Base-by-base conservation (phyloP, 129 eudicot species). In the Deinandra increscens region DNA sequence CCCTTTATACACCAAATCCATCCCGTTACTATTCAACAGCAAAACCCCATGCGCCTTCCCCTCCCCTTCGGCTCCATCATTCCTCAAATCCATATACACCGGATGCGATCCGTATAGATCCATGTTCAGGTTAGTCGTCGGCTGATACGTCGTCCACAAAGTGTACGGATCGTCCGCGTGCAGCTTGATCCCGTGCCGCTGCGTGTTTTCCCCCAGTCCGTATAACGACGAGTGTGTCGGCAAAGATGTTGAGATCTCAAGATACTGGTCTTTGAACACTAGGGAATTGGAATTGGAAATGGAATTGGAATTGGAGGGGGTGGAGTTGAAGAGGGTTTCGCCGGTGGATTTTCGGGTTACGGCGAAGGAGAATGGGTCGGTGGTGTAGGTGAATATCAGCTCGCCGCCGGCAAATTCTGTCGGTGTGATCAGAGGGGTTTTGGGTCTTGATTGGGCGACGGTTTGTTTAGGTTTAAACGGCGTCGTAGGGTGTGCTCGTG, bases 31-130 rank as follows among this genome's bases (percentile, higher is more conserved):
- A 53, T 94, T 94, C 82, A 94, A 19, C 83, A 94, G 55, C 76
- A 94, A 59, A 37, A 94, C 99, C 14, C 84, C 97, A 79, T 94
- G 99, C 3, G 89, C 91, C 20, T 26, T 69, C 3, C 80, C 82
- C 75, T 70, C 71, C 45, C 92, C 96, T 0, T 78, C 82, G 67
- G 74, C 82, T n/a, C n/a, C n/a, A n/a, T n/a, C n/a, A 64, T 86
- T 86, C 76, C 99, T 87, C 64, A 94, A 70, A 81, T 94, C 99
- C 99, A 94, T 94, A 64, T 94, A 94, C 80, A 94, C 87, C 18
- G 99, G 99, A 71, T 94, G 99, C 0, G 99, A 89, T 70, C 99
- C 99, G 22, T 94, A 94, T 49, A 94, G 14, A 76, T 94, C 99
- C 60, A 83, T 77, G 26, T 94, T 94, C 20, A 94, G 70, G 42